Evolutionary conservation across 768 basidiomycete genomes (phyloP).

Genomic region (Mrakia hoshinonis): DNA sequence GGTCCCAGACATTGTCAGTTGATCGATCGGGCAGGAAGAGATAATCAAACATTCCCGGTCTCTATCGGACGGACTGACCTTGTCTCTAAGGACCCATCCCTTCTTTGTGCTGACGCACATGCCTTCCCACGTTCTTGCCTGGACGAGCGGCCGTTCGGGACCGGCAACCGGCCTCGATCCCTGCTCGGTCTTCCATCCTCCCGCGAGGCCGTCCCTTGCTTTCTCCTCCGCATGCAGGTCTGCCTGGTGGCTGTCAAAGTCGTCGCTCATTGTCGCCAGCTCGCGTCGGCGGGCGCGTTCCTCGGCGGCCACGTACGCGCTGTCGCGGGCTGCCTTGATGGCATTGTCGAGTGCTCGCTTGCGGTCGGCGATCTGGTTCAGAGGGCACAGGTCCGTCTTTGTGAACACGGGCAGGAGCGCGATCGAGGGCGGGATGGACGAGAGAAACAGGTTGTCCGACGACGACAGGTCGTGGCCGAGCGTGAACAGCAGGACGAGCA

Average conservation of each 20-base stretch:
- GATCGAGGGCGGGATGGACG: conserved; percentile 20
- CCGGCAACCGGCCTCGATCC: neutral
- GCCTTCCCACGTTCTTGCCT: conserved; percentile 10
- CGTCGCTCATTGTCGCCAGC: neutral
- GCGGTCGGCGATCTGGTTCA: neutral
- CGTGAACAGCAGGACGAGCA: conserved; percentile 21
- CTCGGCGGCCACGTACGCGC: conserved; percentile 8
- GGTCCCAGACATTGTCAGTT: too few species aligned
- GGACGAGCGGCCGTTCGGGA: neutral
- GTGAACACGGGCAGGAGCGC: conserved; percentile 27
- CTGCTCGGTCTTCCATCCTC: too few species aligned
- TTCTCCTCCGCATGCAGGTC: neutral
- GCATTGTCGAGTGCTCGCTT: neutral
- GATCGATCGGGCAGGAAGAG: neutral
- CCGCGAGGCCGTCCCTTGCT: too few species aligned
- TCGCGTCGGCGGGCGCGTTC: neutral
- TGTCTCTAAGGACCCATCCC: conserved; percentile 13
- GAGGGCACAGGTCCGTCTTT: conserved; percentile 12
- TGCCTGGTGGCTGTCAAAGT: neutral
- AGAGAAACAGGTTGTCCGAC: conserved; percentile 25
- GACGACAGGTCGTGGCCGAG: conserved; percentile 8
- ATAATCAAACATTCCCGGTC: too few species aligned
- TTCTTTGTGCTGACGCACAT: conserved; percentile 14
- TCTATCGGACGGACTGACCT: too few species aligned
- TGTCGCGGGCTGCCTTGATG: conserved; percentile 9